Conservation (phyloP, 148 eudicot species). For the Chenopodium quinoa region DNA sequence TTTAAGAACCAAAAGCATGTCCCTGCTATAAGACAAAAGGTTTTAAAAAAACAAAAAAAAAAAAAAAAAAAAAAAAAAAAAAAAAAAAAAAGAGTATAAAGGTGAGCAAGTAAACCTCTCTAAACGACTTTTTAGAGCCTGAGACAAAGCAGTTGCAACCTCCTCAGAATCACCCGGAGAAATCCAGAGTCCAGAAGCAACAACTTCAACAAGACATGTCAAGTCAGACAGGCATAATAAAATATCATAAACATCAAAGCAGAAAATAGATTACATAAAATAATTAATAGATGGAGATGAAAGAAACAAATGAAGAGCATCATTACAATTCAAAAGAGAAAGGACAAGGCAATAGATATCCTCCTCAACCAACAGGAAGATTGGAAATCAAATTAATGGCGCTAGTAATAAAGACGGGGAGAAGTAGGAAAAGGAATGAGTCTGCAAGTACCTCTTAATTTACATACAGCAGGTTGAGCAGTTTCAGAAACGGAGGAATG, state of each 20-base stretch:
- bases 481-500: slow-evolving; percentile 56
- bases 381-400: too few relatives aligned
- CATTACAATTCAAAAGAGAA: too few relatives aligned
- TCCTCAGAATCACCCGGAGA: slow-evolving; percentile 98
- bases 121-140: slow-evolving; percentile 76
- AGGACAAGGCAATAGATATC: neutral
- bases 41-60: too few relatives aligned
- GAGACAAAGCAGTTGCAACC: slow-evolving; percentile 81
- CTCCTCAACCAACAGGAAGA: neutral
- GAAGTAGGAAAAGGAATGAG: too few relatives aligned
- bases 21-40: neutral
- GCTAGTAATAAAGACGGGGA: neutral
- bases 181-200: slow-evolving; percentile 88
- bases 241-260: neutral
- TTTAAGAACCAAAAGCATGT: neutral
- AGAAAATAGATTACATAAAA: neutral
- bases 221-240: neutral
- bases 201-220: slow-evolving; percentile 38
- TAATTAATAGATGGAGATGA: too few relatives aligned
- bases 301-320: too few relatives aligned
- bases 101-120: slow-evolving; percentile 56
- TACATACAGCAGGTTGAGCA: slow-evolving; percentile 72
- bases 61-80: neutral
- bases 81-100: neutral
- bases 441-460: slow-evolving; percentile 64